These are phyloP conservation scores for Trichothecium sympodiale DNA, from an alignment of 2,329 filamentous ascomycete species.

Conservation along the genomic window DNA sequence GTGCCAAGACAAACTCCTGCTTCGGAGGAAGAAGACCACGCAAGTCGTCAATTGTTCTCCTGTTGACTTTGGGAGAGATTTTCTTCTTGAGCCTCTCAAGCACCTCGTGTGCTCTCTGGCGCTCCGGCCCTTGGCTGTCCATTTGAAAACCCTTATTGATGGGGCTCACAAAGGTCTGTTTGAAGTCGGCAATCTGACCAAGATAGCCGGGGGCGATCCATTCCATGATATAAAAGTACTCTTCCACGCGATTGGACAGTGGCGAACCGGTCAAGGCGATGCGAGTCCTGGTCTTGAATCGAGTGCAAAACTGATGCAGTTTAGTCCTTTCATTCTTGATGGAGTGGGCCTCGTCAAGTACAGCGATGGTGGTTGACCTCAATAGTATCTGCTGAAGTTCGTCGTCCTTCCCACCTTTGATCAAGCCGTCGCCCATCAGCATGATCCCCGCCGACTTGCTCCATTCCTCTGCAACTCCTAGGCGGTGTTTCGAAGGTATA, in stretches of 20 bases:
- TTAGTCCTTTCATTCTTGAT: conserved; percentile 56
- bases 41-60: conserved; percentile 54
- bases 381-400: conserved; percentile 37
- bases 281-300: conserved; percentile 56
- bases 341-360: conserved; percentile 77
- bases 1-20: conserved; percentile 68
- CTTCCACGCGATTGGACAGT: conserved; percentile 69
- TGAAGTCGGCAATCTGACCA: conserved; percentile 58
- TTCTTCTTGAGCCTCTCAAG: conserved; percentile 60
- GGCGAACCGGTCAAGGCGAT: conserved; percentile 84
- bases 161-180: conserved; percentile 54
- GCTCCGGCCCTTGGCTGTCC: conserved; percentile 48
- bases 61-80: conserved; percentile 67
- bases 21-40: conserved; percentile 60
- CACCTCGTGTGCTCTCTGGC: conserved; percentile 50
- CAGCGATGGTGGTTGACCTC: conserved; percentile 55
- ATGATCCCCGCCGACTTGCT: conserved; percentile 55
- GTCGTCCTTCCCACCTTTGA: conserved; percentile 27
- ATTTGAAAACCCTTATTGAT: conserved; percentile 61
- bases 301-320: conserved; percentile 39
- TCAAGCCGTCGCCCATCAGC: conserved; percentile 64
- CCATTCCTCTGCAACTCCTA: conserved; percentile 46
- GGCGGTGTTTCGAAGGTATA: conserved; percentile 23
- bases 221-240: conserved; percentile 80
- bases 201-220: conserved; percentile 78